Evolutionary conservation across 805 yeast species (phyloP).

Genomic region (Myxozyma vanderwaltii): DNA sequence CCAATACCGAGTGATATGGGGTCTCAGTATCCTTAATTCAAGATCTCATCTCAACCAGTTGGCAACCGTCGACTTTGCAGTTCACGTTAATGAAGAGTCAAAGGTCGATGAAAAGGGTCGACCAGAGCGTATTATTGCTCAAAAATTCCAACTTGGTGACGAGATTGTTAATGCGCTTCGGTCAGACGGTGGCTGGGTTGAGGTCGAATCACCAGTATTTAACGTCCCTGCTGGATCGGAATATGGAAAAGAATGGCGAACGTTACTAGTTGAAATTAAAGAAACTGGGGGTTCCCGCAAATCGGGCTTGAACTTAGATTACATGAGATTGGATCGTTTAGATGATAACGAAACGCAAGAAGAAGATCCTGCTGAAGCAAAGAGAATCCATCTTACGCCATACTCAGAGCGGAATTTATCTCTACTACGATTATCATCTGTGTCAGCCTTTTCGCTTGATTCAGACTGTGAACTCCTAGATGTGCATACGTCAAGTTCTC

Average conservation of each 20-base stretch:
- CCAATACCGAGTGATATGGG: slow-evolving; percentile 24
- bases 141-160: slow-evolving; percentile 4
- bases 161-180: neutral
- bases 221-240: slow-evolving; percentile 6
- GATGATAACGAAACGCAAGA: slow-evolving; percentile 14
- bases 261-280: slow-evolving; percentile 19
- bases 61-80: slow-evolving; percentile 16
- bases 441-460: neutral
- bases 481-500: neutral
- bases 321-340: slow-evolving; percentile 20
- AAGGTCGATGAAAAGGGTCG: slow-evolving; percentile 17
- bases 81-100: slow-evolving; percentile 15
- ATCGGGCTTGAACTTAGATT: slow-evolving; percentile 19
- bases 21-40: slow-evolving; percentile 6
- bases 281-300: slow-evolving; percentile 21
- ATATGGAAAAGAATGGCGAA: slow-evolving; percentile 17
- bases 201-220: slow-evolving; percentile 23
- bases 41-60: neutral
- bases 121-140: slow-evolving; percentile 12
- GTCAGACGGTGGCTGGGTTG: slow-evolving; percentile 12
- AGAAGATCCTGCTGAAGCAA: neutral
- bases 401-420: slow-evolving; percentile 6
- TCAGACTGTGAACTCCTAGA: neutral
- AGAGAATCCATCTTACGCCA: slow-evolving; percentile 11
- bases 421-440: neutral